phyloP scores from a whole-genome alignment of 1,139 yeast species.

The Magnusiomyces sp. region DNA sequence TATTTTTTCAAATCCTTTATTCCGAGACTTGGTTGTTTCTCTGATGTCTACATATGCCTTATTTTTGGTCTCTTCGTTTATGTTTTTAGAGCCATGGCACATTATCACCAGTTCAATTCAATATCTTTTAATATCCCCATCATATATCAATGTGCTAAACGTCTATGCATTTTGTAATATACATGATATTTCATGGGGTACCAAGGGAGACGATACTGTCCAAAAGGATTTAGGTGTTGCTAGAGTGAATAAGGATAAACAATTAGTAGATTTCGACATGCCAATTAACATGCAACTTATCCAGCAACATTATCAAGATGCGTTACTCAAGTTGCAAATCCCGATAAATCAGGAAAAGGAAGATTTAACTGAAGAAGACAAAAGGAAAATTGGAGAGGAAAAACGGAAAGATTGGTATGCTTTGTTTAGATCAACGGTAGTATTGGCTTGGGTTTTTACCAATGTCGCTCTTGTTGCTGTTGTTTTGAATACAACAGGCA shows the following conservation, averaged over 20 bases:
- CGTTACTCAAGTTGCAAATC: conserved; percentile 18
- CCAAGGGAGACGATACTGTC: conserved; percentile 60
- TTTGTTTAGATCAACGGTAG: conserved; percentile 66
- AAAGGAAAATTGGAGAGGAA: conserved; percentile 7
- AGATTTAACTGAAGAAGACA: conserved; percentile 10
- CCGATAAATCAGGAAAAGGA: conserved; percentile 25
- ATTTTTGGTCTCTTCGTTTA: conserved; percentile 65
- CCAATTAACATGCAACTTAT: too few species aligned
- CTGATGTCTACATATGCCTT: conserved; percentile 75
- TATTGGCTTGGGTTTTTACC: conserved; percentile 67
- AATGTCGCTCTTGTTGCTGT: conserved; percentile 59
- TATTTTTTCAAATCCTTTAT: conserved; percentile 52
- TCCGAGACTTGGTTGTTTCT: conserved; percentile 83
- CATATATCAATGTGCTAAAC: conserved; percentile 68
- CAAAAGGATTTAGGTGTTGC: conserved; percentile 64
- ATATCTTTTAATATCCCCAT: conserved; percentile 62
- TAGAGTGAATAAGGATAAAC: conserved; percentile 44
- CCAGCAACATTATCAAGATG: conserved; percentile 1
- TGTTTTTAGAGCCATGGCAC: conserved; percentile 73
- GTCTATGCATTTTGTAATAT: conserved; percentile 81
- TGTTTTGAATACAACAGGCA: conserved; percentile 63
- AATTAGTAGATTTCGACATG: conserved; percentile 34
- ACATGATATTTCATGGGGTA: conserved; percentile 86
- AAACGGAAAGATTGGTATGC: conserved; percentile 60
- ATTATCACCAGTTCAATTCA: conserved; percentile 67